phyloP scores from a whole-genome alignment of 179 eudicot genomes.

The Patellifolia procumbens region DNA sequence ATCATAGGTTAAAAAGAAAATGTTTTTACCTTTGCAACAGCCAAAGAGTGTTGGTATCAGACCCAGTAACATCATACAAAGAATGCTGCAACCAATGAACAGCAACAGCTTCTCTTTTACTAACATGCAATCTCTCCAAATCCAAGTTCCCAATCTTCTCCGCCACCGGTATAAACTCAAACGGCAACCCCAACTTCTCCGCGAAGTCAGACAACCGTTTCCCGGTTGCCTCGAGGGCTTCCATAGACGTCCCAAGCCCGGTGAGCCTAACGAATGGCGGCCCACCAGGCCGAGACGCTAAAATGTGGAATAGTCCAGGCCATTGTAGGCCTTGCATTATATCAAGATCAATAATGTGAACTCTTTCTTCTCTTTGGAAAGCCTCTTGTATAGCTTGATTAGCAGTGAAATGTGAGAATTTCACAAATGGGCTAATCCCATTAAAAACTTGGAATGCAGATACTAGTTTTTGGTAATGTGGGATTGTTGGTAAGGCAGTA shows the following conservation, averaged over 20 bases:
- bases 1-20: background rate
- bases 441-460: conserved; percentile 93
- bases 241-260: conserved; percentile 74
- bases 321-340: conserved; percentile 96
- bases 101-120: conserved; percentile 90
- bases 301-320: conserved; percentile 88
- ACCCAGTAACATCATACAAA: conserved; percentile 87
- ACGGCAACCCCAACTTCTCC: conserved; percentile 75
- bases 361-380: conserved; percentile 73
- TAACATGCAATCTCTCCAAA: conserved; percentile 64
- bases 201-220: conserved; percentile 85
- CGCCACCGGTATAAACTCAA: conserved; percentile 61
- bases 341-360: conserved; percentile 88
- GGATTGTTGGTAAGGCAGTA: conserved; percentile 41
- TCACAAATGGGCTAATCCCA: conserved; percentile 90
- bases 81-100: conserved; percentile 98
- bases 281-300: conserved; percentile 90
- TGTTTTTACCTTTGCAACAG: conserved; percentile 72
- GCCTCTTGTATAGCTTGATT: conserved; percentile 98
- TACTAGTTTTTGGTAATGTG: conserved; percentile 50
- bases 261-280: conserved; percentile 83
- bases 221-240: conserved; percentile 88
- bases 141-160: conserved; percentile 59
- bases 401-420: conserved; percentile 93
- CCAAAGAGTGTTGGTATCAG: conserved; percentile 73